Percentiles rank a stretch among this genome's conserved stretches.
These are phyloP conservation scores for Colletotrichum sp. DNA, from an alignment of 2,329 filamentous ascomycete species.

Conservation along the genomic window DNA sequence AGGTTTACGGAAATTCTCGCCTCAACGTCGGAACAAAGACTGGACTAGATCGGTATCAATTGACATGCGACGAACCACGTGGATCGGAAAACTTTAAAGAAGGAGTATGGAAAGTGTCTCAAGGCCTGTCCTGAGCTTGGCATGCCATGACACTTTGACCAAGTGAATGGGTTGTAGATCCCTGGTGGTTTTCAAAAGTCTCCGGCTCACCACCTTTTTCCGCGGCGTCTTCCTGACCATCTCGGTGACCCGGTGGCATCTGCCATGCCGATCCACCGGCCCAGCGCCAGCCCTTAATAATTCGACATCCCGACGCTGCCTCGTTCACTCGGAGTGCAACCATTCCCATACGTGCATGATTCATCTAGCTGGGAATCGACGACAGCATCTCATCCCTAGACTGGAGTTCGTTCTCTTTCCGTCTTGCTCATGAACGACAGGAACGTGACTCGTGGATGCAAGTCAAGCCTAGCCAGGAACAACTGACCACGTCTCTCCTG, in stretches of 20 bases:
- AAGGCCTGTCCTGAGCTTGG: not conserved
- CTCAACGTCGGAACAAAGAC: not conserved
- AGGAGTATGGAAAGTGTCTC: not conserved
- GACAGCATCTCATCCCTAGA: not conserved
- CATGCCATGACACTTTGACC: not conserved
- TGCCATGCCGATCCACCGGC: not conserved
- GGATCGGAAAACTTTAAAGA: not conserved
- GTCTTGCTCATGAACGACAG: not conserved
- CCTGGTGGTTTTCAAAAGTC: not conserved
- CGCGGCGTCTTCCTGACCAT: not conserved
- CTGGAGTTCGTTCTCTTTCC: not conserved
- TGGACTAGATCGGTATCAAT: not conserved
- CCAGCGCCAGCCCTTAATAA: not conserved
- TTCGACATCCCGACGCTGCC: not conserved
- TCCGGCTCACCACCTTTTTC: not conserved
- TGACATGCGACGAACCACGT: not conserved
- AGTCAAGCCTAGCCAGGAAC: not conserved
- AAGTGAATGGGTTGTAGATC: not conserved
- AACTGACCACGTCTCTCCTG: not conserved
- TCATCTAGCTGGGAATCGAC: not conserved
- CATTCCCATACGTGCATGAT: accelerated
- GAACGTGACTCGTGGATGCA: not conserved
- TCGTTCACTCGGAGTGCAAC: accelerated
- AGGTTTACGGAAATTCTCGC: not conserved
- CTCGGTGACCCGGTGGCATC: not conserved